These are phyloP conservation scores for Nepenthes alata DNA, from an alignment of 179 eudicot genomes.

Conservation along the genomic window DNA sequence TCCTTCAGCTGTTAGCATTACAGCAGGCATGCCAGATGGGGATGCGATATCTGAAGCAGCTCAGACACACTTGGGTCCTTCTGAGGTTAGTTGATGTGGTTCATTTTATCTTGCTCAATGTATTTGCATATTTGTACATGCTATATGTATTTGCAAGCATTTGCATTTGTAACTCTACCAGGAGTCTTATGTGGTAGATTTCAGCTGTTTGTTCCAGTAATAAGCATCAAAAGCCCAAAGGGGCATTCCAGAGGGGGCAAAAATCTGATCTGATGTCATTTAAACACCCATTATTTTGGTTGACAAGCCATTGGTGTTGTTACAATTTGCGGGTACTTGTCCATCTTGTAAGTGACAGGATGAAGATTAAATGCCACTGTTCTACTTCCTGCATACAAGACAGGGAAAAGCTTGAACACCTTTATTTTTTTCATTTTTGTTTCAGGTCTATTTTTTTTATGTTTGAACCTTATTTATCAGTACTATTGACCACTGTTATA, in stretches of 20 bases:
- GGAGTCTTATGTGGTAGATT: background rate
- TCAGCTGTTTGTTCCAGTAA: background rate
- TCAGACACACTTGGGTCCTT: conserved; percentile 26
- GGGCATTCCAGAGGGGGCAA: no score
- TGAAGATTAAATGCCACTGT: no score
- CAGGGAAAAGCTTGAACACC: background rate
- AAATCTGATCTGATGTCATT: no score
- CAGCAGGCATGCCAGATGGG: conserved; percentile 32
- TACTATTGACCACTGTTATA: conserved; percentile 5
- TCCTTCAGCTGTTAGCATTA: conserved; percentile 33
- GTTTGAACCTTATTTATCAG: background rate
- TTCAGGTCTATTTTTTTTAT: background rate
- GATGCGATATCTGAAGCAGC: conserved; percentile 30
- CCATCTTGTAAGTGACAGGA: no score
- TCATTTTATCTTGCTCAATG: background rate
- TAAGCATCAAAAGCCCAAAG: no score
- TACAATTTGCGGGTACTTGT: no score
- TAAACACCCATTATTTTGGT: no score
- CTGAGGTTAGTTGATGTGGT: conserved; percentile 38
- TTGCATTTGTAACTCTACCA: background rate
- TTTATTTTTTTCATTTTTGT: background rate
- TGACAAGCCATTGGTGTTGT: no score
- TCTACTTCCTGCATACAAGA: no score
- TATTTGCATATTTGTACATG: background rate
- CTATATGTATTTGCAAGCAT: background rate